phyloP scores from a whole-genome alignment of 176 grass and related monocot species.

The Carex pumila region DNA sequence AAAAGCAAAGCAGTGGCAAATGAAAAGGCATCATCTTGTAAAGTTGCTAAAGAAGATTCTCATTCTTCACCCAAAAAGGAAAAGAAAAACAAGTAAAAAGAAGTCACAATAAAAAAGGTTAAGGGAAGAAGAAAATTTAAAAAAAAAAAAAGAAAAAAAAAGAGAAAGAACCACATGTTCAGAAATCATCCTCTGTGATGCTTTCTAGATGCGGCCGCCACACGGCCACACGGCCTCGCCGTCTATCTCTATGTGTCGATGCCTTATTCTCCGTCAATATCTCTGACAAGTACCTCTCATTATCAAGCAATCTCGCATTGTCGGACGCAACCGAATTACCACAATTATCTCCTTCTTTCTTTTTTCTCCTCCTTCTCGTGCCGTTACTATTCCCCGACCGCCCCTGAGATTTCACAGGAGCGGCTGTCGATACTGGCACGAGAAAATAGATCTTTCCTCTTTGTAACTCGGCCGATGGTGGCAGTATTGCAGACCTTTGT shows the following conservation, averaged over 20 bases:
- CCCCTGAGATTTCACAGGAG: conserved; percentile 22
- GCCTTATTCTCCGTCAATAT: conserved; percentile 70
- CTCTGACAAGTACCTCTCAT: conserved; percentile 86
- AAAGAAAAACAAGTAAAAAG: conserved; percentile 39
- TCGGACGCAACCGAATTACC: conserved; percentile 13
- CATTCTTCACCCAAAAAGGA: conserved; percentile 41
- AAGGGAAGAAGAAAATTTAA: conserved; percentile 14
- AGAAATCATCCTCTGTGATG: conserved; percentile 93
- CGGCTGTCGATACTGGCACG: conserved; percentile 43
- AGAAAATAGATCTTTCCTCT: conserved; percentile 97
- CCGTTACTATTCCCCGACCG: neutral
- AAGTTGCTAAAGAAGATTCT: conserved; percentile 38
- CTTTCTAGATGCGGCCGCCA: conserved; percentile 97
- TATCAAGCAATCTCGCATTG: conserved; percentile 65
- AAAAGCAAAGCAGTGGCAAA: conserved; percentile 26
- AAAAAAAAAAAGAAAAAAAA: neutral
- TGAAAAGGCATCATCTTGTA: conserved; percentile 55
- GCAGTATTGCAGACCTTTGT: conserved; percentile 60
- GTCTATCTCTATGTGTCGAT: conserved; percentile 47
- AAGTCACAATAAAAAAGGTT: conserved; percentile 26
- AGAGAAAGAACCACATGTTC: conserved; percentile 29
- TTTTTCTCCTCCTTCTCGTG: conserved; percentile 38
- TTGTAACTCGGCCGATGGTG: conserved; percentile 82
- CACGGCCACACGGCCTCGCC: conserved; percentile 69
- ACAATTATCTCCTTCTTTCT: conserved; percentile 36